phyloP scores from a whole-genome alignment of 768 basidiomycete species.

The Hygrophorus russula region DNA sequence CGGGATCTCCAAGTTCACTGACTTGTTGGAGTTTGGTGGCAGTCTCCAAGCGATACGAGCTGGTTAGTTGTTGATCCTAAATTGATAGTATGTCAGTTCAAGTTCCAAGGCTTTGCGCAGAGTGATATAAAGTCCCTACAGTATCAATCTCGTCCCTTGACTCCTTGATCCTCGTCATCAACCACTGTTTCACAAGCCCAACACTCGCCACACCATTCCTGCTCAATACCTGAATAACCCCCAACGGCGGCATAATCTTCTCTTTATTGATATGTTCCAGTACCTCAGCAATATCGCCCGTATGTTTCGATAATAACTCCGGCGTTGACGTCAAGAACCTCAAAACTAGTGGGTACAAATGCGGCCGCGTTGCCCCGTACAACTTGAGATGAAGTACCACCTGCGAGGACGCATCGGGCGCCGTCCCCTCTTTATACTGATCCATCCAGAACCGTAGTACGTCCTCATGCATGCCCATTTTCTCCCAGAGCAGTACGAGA shows the following conservation, averaged over 20 bases:
- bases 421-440: constrained; percentile 31
- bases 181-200: constrained; percentile 86
- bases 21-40: constrained; percentile 71
- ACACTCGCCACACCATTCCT: constrained; percentile 86
- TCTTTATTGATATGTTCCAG: constrained; percentile 73
- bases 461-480: constrained; percentile 92
- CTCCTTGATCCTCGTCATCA: constrained; percentile 67
- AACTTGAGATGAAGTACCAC: constrained; percentile 63
- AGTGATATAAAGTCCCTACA: constrained; percentile 31
- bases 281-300: constrained; percentile 57
- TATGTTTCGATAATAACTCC: constrained; percentile 60
- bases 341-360: constrained; percentile 80
- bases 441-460: constrained; percentile 92
- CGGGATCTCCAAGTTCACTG: constrained; percentile 65
- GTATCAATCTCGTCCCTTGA: constrained; percentile 69
- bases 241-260: constrained; percentile 80
- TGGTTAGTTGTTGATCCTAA: constrained; percentile 78
- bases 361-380: constrained; percentile 61
- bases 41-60: constrained; percentile 86
- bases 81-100: constrained; percentile 3
- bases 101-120: constrained; percentile 3
- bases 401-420: constrained; percentile 31
- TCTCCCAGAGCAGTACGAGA: constrained; percentile 86
- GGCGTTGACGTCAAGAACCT: constrained; percentile 81
- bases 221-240: constrained; percentile 79